Evolutionary conservation across 2,329 filamentous ascomycete species (phyloP).

Genomic region (Ophiocordyceps sinensis): DNA sequence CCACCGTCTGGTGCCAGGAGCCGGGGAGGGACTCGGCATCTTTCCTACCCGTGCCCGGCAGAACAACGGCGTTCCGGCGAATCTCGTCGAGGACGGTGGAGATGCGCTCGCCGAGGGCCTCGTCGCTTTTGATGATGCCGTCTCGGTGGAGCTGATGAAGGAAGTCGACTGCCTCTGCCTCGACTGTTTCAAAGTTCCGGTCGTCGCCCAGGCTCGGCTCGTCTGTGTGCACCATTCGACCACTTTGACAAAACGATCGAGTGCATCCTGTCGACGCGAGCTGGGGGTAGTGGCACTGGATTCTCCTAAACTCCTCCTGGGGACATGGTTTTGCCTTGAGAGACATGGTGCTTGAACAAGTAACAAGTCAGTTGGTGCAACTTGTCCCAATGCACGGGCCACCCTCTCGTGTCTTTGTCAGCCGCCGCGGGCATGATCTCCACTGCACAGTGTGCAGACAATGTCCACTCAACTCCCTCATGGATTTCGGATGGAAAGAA

Average conservation of each 20-base stretch:
- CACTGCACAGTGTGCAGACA: no score
- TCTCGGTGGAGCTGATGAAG: not conserved
- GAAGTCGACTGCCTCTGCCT: slow-evolving; percentile 1
- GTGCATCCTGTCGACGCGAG: slow-evolving; percentile 1
- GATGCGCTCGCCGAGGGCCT: not conserved
- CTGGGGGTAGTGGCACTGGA: not conserved
- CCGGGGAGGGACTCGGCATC: not conserved
- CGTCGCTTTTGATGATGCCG: not conserved
- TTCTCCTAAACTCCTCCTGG: slow-evolving; percentile 1
- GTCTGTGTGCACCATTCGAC: slow-evolving; percentile 1
- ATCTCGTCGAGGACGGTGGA: not conserved
- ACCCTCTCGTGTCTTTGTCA: no score
- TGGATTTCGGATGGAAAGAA: not conserved
- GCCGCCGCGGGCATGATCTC: no score
- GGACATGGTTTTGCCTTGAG: not conserved
- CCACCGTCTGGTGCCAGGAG: not conserved
- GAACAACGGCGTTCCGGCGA: not conserved
- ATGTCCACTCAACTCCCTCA: no score
- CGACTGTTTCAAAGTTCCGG: not conserved
- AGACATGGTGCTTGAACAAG: not conserved
- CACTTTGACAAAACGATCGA: slow-evolving; percentile 1
- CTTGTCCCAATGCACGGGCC: no score
- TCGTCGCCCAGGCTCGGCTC: not conserved
- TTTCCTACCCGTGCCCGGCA: no score
- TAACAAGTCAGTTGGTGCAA: not conserved